These are phyloP conservation scores for Globisporangium nodosum DNA, from an alignment of 352 stramenopile species.

Conservation along the genomic window DNA sequence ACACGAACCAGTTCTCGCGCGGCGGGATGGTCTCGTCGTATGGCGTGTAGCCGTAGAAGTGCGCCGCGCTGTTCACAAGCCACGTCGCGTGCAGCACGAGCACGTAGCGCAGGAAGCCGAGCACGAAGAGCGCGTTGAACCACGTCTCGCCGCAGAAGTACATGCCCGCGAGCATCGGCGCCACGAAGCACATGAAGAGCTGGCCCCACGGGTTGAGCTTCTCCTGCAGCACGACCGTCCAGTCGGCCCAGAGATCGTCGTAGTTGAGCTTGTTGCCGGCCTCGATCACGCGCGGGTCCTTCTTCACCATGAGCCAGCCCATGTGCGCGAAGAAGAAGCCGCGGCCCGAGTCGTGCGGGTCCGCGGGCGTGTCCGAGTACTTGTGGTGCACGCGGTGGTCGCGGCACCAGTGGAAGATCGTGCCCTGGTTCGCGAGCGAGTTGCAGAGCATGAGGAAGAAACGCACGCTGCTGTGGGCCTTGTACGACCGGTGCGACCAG, in stretches of 20 bases:
- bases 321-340: constrained; percentile 99
- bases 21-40: constrained; percentile 95
- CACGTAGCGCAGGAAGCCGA: constrained; percentile 94
- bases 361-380: constrained; percentile 93
- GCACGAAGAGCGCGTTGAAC: constrained; percentile 95
- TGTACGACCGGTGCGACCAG: constrained; percentile 96
- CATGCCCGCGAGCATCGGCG: constrained; percentile 89
- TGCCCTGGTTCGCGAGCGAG: constrained; percentile 96
- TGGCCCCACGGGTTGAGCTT: constrained; percentile 87
- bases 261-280: constrained; percentile 93
- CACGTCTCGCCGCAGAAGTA: constrained; percentile 92
- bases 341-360: constrained; percentile 94
- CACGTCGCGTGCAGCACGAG: constrained; percentile 98
- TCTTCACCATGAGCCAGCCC: constrained; percentile 98
- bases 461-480: constrained; percentile 86
- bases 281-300: constrained; percentile 91
- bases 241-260: constrained; percentile 91
- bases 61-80: constrained; percentile 97
- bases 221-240: constrained; percentile 95
- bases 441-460: constrained; percentile 97
- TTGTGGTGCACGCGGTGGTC: constrained; percentile 99
- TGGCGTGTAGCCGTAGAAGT: constrained; percentile 98
- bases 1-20: constrained; percentile 96
- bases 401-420: constrained; percentile 98
- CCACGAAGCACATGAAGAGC: constrained; percentile 97